Evolutionary conservation across 2,329 filamentous ascomycete genomes (phyloP).

Genomic region (Bipolaris zeicola): DNA sequence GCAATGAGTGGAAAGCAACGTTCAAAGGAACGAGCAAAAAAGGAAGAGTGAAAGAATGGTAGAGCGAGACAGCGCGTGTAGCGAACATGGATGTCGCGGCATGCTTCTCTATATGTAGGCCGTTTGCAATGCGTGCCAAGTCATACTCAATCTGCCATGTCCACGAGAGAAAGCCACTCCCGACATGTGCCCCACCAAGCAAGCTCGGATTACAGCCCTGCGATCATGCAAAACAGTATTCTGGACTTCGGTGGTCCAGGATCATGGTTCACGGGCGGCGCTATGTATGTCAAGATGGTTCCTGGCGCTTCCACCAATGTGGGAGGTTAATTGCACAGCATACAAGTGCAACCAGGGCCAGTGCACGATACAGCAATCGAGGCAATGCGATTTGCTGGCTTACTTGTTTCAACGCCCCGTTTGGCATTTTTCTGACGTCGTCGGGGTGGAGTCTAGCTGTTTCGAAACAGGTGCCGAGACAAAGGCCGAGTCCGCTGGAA

Average conservation of each 20-base stretch:
- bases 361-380: neutral
- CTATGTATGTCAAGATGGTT: slow-evolving; percentile 25
- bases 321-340: slow-evolving; percentile 33
- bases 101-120: slow-evolving; percentile 22
- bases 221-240: slow-evolving; percentile 10
- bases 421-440: slow-evolving; percentile 21
- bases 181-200: slow-evolving; percentile 12
- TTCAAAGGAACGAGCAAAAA: slow-evolving; percentile 21
- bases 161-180: slow-evolving; percentile 14
- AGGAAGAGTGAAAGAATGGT: slow-evolving; percentile 17
- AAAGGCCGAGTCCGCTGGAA: slow-evolving; percentile 8
- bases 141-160: slow-evolving; percentile 25
- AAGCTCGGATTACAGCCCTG: slow-evolving; percentile 19
- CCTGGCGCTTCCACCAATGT: slow-evolving; percentile 21
- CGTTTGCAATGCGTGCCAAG: slow-evolving; percentile 19
- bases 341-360: slow-evolving; percentile 19
- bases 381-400: slow-evolving; percentile 12
- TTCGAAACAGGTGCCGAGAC: slow-evolving; percentile 30
- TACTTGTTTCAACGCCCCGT: slow-evolving; percentile 11
- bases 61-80: slow-evolving; percentile 17
- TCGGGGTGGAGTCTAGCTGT: slow-evolving; percentile 22
- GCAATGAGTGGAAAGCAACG: slow-evolving; percentile 24
- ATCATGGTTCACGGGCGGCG: slow-evolving; percentile 17
- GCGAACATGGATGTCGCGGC: neutral
- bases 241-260: slow-evolving; percentile 17